phyloP scores from a whole-genome alignment of 1,139 yeast species.

The Blastobotrys indianensis region DNA sequence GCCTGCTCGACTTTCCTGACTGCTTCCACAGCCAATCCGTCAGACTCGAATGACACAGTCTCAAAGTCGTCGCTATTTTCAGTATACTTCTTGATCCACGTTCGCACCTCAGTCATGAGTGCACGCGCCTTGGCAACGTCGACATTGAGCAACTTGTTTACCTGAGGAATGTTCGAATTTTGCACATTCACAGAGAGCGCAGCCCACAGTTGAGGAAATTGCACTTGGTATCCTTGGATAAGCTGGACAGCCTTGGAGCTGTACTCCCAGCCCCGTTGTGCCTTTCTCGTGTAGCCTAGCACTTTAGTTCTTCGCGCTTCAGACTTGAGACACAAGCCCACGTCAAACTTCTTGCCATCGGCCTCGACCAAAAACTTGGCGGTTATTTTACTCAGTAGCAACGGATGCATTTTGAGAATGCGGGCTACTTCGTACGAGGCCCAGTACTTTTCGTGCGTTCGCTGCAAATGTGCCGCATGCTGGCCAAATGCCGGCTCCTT shows the following conservation, averaged over 20 bases:
- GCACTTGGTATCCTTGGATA: slow-evolving; percentile 52
- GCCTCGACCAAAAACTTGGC: slow-evolving; percentile 62
- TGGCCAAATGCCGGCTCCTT: slow-evolving; percentile 35
- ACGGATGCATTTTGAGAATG: slow-evolving; percentile 50
- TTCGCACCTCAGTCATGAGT: slow-evolving; percentile 31
- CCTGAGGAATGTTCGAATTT: slow-evolving; percentile 38
- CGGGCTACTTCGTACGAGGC: slow-evolving; percentile 66
- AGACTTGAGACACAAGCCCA: slow-evolving; percentile 82
- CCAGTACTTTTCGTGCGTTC: slow-evolving; percentile 49
- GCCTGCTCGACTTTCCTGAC: slow-evolving; percentile 63
- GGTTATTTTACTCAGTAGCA: slow-evolving; percentile 71
- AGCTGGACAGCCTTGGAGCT: slow-evolving; percentile 69
- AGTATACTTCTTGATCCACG: slow-evolving; percentile 41
- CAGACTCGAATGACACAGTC: slow-evolving; percentile 71
- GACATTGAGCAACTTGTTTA: slow-evolving; percentile 39
- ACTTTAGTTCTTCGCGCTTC: slow-evolving; percentile 78
- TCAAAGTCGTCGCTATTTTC: slow-evolving; percentile 48
- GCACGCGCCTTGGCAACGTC: slow-evolving; percentile 40
- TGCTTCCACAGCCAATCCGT: slow-evolving; percentile 64
- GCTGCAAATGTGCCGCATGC: slow-evolving; percentile 53
- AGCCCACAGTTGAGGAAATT: slow-evolving; percentile 58
- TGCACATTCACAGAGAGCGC: slow-evolving; percentile 32
- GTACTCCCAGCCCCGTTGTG: slow-evolving; percentile 73
- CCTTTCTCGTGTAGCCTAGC: slow-evolving; percentile 73
- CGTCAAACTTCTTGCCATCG: slow-evolving; percentile 52